A percentile compares a stretch with the other conserved stretches of the same genome.
These are phyloP conservation scores for Populus pruinosa DNA, from an alignment of 345 rosid genomes.

Conservation along the genomic window DNA sequence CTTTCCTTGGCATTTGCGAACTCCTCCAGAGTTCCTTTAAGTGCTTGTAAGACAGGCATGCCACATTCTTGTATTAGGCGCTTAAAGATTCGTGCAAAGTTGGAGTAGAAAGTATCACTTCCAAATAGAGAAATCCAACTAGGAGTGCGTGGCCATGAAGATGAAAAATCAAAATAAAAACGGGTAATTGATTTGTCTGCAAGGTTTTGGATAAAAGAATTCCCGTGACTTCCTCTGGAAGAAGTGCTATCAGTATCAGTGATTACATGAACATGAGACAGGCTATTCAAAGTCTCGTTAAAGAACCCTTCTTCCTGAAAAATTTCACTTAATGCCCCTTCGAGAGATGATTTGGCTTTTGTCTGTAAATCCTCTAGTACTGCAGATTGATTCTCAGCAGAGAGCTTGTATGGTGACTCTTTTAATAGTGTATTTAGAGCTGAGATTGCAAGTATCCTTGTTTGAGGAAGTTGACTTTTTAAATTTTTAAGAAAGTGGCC, in stretches of 20 bases:
- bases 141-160: slow-evolving; percentile 99
- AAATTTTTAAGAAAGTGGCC: slow-evolving; percentile 94
- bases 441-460: slow-evolving; percentile 95
- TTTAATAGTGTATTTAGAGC: slow-evolving; percentile 85
- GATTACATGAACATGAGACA: slow-evolving; percentile 89
- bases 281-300: slow-evolving; percentile 77
- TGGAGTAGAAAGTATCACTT: slow-evolving; percentile 82
- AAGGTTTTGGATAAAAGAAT: slow-evolving; percentile 79
- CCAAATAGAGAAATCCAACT: slow-evolving; percentile 95
- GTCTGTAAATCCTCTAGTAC: slow-evolving; percentile 30
- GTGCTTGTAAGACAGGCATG: slow-evolving; percentile 62
- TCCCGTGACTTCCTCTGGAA: slow-evolving; percentile 75
- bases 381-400: slow-evolving; percentile 41
- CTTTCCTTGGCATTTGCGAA: slow-evolving; percentile 87
- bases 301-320: slow-evolving; percentile 92
- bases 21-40: slow-evolving; percentile 72
- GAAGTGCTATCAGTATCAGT: slow-evolving; percentile 70
- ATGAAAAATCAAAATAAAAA: slow-evolving; percentile 90
- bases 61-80: slow-evolving; percentile 95
- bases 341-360: slow-evolving; percentile 65
- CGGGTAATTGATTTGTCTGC: slow-evolving; percentile 94
- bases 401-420: slow-evolving; percentile 86
- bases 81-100: slow-evolving; percentile 93
- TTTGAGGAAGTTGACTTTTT: slow-evolving; percentile 98
- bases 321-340: slow-evolving; percentile 70